phyloP scores from a whole-genome alignment of 768 basidiomycete species.

The Russula emetica region DNA sequence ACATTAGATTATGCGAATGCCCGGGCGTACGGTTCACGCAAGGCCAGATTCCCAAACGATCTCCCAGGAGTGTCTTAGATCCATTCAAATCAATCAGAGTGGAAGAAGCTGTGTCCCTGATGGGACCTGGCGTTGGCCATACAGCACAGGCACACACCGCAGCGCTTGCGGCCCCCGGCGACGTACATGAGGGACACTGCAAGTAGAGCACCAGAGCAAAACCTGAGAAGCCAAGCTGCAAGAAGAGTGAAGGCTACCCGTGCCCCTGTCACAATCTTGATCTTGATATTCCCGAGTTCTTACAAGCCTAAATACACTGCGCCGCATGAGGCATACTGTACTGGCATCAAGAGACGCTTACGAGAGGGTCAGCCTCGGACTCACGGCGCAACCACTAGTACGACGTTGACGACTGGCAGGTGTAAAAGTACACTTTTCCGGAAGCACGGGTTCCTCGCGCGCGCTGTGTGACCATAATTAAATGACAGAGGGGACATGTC shows the following conservation, averaged over 20 bases:
- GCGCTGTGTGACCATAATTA: no score
- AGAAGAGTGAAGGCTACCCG: background rate
- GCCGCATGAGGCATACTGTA: background rate
- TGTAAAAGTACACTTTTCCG: background rate
- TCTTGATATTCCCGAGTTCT: background rate
- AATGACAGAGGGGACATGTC: background rate
- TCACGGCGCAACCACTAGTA: background rate
- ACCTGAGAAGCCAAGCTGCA: background rate
- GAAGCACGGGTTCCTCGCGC: background rate
- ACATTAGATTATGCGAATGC: background rate
- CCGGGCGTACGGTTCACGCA: background rate
- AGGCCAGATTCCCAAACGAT: background rate
- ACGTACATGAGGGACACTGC: background rate
- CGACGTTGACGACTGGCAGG: background rate
- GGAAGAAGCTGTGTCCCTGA: background rate
- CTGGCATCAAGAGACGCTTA: no score
- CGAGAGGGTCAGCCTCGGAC: background rate
- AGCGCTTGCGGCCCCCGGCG: background rate
- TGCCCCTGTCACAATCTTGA: background rate
- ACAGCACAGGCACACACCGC: background rate
- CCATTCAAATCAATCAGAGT: background rate
- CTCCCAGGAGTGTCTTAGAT: background rate
- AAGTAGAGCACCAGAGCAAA: background rate
- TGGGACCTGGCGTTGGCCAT: background rate
- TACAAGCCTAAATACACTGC: background rate